phyloP scores from a whole-genome alignment of 2,329 filamentous ascomycete genomes.

The Aspergillus sojae region DNA sequence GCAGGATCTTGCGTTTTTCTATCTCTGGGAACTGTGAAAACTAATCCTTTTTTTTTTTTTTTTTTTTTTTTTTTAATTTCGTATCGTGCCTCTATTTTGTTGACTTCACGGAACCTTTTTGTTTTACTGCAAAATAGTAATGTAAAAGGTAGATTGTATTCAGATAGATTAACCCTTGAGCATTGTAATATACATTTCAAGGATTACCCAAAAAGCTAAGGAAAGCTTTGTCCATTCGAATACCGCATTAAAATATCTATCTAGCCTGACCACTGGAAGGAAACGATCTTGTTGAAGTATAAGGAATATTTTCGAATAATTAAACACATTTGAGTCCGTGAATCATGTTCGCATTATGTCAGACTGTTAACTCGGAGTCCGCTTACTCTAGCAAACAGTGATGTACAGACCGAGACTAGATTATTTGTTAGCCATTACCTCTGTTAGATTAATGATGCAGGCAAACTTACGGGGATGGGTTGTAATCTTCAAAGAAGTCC shows the following conservation, averaged over 20 bases:
- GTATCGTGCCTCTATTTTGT: not conserved
- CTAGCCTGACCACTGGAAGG: not conserved
- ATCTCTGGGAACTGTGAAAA: not conserved
- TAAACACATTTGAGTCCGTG: conserved; percentile 16
- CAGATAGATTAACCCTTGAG: not conserved
- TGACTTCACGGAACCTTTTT: not conserved
- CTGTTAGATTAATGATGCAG: not conserved
- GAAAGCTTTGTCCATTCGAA: not conserved
- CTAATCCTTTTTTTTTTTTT: not conserved
- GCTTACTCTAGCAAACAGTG: conserved; percentile 40
- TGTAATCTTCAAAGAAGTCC: conserved; percentile 67
- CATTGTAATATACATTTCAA: not conserved
- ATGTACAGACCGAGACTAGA: conserved; percentile 45
- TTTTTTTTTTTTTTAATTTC: not conserved
- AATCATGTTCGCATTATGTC: conserved; percentile 20
- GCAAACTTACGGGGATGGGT: conserved; percentile 50
- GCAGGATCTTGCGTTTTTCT: not conserved
- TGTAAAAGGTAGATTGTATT: not conserved
- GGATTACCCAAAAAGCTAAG: not conserved
- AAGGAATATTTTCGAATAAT: conserved; percentile 1
- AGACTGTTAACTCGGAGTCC: conserved; percentile 6
- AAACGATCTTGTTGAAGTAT: not conserved
- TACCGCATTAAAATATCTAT: not conserved
- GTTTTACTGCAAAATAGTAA: not conserved
- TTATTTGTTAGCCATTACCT: conserved; percentile 15